Evolutionary conservation across 805 yeast genomes (phyloP).

Genomic region (Candida hispaniensis): DNA sequence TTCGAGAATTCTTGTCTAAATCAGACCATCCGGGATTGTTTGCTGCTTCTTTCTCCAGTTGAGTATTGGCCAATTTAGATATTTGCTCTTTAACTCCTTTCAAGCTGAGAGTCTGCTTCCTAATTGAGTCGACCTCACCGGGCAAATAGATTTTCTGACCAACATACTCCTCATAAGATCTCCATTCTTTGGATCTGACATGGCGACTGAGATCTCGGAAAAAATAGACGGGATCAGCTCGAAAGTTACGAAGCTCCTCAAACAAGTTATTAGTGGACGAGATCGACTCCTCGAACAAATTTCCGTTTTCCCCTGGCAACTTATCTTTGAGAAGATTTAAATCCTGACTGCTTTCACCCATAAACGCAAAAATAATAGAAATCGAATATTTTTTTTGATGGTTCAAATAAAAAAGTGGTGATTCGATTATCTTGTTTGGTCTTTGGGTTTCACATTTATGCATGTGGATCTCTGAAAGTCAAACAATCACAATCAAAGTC

Average conservation of each 20-base stretch:
- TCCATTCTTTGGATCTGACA: slow-evolving; percentile 29
- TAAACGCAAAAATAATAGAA: too few species aligned
- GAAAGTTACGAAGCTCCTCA: slow-evolving; percentile 28
- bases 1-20: slow-evolving; percentile 24
- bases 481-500: too few species aligned
- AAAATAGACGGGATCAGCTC: slow-evolving; percentile 30
- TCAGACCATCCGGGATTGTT: slow-evolving; percentile 21
- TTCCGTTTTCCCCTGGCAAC: too few species aligned
- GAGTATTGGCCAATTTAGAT: slow-evolving; percentile 26
- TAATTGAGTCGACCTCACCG: slow-evolving; percentile 27
- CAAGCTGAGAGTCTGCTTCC: slow-evolving; percentile 25
- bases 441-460: too few species aligned
- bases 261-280: slow-evolving; percentile 24
- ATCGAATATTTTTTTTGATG: too few species aligned
- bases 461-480: too few species aligned
- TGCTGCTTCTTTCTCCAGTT: slow-evolving; percentile 25
- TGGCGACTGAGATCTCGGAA: slow-evolving; percentile 26
- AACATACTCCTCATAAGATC: slow-evolving; percentile 31
- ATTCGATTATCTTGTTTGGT: too few species aligned
- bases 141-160: slow-evolving; percentile 30
- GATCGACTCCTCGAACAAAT: slow-evolving; percentile 5
- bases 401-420: too few species aligned
- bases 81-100: slow-evolving; percentile 27
- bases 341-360: too few species aligned
- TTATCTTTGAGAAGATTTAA: slow-evolving; percentile 2